Conservation (phyloP, 2,329 filamentous ascomycete species). For the Colletotrichum trifolii region DNA sequence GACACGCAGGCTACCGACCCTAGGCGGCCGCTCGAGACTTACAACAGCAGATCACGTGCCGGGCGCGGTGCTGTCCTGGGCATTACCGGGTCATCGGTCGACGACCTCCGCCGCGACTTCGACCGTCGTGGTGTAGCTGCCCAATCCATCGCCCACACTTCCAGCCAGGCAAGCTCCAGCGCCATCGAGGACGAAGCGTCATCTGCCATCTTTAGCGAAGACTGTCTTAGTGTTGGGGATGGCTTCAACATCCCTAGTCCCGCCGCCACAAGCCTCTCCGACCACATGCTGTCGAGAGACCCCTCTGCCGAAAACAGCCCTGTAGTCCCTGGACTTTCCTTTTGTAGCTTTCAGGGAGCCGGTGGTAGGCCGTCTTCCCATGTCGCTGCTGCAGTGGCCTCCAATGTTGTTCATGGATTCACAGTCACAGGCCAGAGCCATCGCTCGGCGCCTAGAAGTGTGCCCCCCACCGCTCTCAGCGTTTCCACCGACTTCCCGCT, state of each 20-base stretch:
- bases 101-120: too few species aligned
- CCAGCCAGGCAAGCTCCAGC: conserved; percentile 26
- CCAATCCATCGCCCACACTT: background rate
- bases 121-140: too few species aligned
- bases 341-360: conserved; percentile 1
- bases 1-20: too few species aligned
- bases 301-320: conserved; percentile 20
- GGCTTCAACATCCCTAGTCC: conserved; percentile 10
- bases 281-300: conserved; percentile 3
- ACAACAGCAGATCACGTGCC: too few species aligned
- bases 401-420: background rate
- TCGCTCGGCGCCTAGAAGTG: too few species aligned
- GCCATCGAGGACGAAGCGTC: conserved; percentile 6
- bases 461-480: too few species aligned
- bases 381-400: background rate
- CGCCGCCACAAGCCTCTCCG: conserved; percentile 20
- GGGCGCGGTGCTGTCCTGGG: too few species aligned
- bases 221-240: background rate
- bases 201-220: conserved; percentile 3
- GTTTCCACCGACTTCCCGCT: background rate
- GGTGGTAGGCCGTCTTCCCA: background rate
- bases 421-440: background rate
- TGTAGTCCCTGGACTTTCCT: conserved; percentile 3
- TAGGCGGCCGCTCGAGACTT: too few species aligned
- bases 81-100: too few species aligned